Evolutionary conservation across 2,329 filamentous ascomycete genomes (phyloP).

Genomic region (Cercospora nicotianae): DNA sequence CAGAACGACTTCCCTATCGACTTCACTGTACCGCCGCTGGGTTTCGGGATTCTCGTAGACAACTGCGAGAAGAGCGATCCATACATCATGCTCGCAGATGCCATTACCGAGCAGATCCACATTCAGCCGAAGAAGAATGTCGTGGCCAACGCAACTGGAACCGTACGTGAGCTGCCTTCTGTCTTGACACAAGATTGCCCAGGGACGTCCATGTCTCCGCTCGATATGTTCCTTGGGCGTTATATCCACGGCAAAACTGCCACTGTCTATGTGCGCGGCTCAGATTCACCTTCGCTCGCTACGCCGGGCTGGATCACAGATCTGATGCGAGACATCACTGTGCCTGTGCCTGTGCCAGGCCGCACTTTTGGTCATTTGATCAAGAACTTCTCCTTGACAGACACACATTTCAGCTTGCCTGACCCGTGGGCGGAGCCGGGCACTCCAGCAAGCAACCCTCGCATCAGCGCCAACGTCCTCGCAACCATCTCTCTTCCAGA

Average conservation of each 20-base stretch:
- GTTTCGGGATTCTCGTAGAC: conserved; percentile 80
- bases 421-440: conserved; percentile 75
- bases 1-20: conserved; percentile 77
- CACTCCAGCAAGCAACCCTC: conserved; percentile 70
- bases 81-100: conserved; percentile 76
- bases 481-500: conserved; percentile 77
- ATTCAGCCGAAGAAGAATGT: conserved; percentile 70
- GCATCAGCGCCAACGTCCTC: conserved; percentile 78
- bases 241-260: conserved; percentile 80
- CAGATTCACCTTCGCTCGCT: conserved; percentile 60
- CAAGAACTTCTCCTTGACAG: conserved; percentile 79
- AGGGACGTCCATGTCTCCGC: conserved; percentile 72
- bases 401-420: conserved; percentile 84
- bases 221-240: conserved; percentile 76
- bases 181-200: conserved; percentile 73
- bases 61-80: conserved; percentile 72
- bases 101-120: conserved; percentile 65
- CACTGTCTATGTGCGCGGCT: conserved; percentile 80
- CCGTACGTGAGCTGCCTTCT: conserved; percentile 72
- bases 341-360: conserved; percentile 82
- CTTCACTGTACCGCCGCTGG: conserved; percentile 73
- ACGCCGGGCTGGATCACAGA: conserved; percentile 82
- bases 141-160: conserved; percentile 66
- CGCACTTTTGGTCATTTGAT: conserved; percentile 79
- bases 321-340: conserved; percentile 75